A percentile compares a stretch with the other conserved stretches of the same genome.
These are phyloP conservation scores for Colletotrichum liaoningense DNA, from an alignment of 2,329 filamentous ascomycete species.

Conservation along the genomic window DNA sequence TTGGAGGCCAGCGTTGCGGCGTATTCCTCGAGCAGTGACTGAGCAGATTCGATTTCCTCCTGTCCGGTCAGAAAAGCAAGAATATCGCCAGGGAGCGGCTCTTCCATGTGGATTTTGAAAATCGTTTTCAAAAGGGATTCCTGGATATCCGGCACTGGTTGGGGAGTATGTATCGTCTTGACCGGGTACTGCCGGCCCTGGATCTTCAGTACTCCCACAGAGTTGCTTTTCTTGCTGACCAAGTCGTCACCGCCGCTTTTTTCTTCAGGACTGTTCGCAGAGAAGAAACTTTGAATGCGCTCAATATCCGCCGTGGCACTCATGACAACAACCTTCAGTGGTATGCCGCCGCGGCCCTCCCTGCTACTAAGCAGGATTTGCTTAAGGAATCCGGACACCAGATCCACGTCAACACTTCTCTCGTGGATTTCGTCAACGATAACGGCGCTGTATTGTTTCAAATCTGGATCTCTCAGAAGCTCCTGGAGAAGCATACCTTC, in stretches of 20 bases:
- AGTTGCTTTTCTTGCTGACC: not conserved
- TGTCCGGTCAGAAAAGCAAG: constrained; percentile 93
- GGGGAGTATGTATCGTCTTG: constrained; percentile 77
- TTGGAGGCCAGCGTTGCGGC: constrained; percentile 77
- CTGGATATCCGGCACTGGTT: constrained; percentile 83
- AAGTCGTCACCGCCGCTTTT: not conserved
- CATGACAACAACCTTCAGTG: constrained; percentile 94
- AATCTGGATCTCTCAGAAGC: constrained; percentile 83
- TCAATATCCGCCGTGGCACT: constrained; percentile 95
- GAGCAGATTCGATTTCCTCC: constrained; percentile 88
- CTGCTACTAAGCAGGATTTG: constrained; percentile 75
- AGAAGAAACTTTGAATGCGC: constrained; percentile 81
- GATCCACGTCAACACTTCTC: constrained; percentile 91
- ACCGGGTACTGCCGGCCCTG: constrained; percentile 91
- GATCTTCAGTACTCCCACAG: constrained; percentile 69
- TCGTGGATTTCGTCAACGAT: constrained; percentile 98
- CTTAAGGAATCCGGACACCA: constrained; percentile 89
- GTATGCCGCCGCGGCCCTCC: constrained; percentile 75
- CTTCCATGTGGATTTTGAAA: constrained; percentile 86
- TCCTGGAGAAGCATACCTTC: constrained; percentile 98
- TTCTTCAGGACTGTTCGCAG: constrained; percentile 35
- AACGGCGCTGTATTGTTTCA: constrained; percentile 88
- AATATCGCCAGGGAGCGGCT: constrained; percentile 93
- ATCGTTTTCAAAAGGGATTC: constrained; percentile 85
- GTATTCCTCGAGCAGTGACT: constrained; percentile 85